phyloP scores from a whole-genome alignment of 306 rosid species.

The Trifolium pratense region DNA sequence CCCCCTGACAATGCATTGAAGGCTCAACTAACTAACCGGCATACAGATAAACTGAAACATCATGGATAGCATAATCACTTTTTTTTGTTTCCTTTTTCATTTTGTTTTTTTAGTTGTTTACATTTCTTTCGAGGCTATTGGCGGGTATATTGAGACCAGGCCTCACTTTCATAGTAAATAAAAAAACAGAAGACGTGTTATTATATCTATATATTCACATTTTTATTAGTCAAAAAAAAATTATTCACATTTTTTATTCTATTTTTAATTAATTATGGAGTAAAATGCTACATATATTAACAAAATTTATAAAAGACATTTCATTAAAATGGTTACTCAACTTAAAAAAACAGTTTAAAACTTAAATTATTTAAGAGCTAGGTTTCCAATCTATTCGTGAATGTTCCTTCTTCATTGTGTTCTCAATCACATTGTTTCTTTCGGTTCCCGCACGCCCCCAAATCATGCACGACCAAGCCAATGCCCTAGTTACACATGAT shows the following conservation, averaged over 20 bases:
- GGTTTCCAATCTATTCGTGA: too few species aligned
- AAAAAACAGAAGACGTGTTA: not conserved
- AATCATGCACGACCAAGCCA: too few species aligned
- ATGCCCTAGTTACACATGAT: too few species aligned
- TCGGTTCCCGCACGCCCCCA: too few species aligned
- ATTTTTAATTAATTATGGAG: not conserved
- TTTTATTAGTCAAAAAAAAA: too few species aligned
- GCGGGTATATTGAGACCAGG: conserved; percentile 7
- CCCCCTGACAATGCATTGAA: conserved; percentile 39
- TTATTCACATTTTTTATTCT: not conserved
- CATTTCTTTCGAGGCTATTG: conserved; percentile 4
- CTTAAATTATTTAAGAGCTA: too few species aligned
- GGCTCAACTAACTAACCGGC: conserved; percentile 50
- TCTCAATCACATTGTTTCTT: too few species aligned
- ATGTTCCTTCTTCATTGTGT: too few species aligned
- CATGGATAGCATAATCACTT: conserved; percentile 15
- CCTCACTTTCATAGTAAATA: conserved; percentile 4
- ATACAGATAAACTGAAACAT: conserved; percentile 33
- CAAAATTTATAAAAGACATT: not conserved
- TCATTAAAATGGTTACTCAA: not conserved
- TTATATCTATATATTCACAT: not conserved
- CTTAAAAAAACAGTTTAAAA: too few species aligned
- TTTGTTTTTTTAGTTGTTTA: conserved; percentile 1
- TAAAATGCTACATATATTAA: conserved; percentile 1
- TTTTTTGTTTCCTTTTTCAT: not conserved